Percentiles rank a stretch among this genome's conserved stretches.
These are phyloP conservation scores for Rauvolfia tetraphylla DNA, from an alignment of 257 asterid genomes.

Conservation along the genomic window DNA sequence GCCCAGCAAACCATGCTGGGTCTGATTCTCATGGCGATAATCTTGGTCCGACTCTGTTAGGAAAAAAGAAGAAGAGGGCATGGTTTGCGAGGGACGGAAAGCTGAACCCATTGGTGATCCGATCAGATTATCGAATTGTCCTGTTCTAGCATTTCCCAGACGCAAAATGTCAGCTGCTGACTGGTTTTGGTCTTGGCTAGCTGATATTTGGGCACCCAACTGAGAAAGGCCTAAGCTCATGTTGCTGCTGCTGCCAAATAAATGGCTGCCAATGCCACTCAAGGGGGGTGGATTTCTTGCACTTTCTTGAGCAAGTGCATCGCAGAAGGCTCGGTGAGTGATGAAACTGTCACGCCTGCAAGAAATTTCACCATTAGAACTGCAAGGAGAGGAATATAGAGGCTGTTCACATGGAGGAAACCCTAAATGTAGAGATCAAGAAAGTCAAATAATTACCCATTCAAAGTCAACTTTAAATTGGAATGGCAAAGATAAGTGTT, in stretches of 20 bases:
- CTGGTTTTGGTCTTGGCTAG: slow-evolving; percentile 5
- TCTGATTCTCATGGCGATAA: slow-evolving; percentile 10
- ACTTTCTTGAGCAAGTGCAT: slow-evolving; percentile 75
- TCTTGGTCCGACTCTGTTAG: slow-evolving; percentile 31
- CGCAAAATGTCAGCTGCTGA: slow-evolving; percentile 2
- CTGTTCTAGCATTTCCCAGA: slow-evolving; percentile 26
- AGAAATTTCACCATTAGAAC: not conserved
- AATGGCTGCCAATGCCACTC: slow-evolving; percentile 45
- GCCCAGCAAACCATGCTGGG: slow-evolving; percentile 11
- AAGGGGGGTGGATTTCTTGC: slow-evolving; percentile 55
- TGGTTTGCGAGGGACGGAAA: slow-evolving; percentile 10
- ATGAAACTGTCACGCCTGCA: slow-evolving; percentile 80
- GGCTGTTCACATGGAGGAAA: not conserved
- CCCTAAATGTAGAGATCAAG: not conserved
- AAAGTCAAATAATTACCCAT: not conserved
- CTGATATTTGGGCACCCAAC: slow-evolving; percentile 20
- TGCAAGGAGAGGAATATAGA: not conserved
- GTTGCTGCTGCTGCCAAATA: slow-evolving; percentile 16
- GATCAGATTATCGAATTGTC: slow-evolving; percentile 36
- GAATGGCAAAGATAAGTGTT: not conserved
- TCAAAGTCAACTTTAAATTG: not conserved
- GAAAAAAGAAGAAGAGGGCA: slow-evolving; percentile 29
- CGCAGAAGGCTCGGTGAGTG: slow-evolving; percentile 86
- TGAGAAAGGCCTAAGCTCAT: slow-evolving; percentile 46
- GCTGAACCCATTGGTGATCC: slow-evolving; percentile 27